Percentiles rank a stretch among this genome's conserved stretches.
Conservation (phyloP, 768 basidiomycete species). For the Collybiopsis luxurians region DNA sequence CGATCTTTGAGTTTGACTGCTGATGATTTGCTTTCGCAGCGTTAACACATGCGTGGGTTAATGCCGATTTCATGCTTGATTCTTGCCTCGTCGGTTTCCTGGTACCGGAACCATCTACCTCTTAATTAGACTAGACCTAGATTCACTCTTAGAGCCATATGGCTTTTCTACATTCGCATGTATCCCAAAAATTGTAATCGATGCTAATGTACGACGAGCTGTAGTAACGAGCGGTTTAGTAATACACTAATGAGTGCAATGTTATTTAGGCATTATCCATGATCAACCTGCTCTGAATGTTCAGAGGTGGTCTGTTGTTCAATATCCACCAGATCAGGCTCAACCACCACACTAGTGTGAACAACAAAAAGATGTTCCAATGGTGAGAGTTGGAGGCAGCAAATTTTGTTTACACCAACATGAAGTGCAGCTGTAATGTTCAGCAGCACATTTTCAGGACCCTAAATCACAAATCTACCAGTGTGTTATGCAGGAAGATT, state of each 20-base stretch:
- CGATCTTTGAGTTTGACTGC: background rate
- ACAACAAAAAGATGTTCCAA: constrained; percentile 10
- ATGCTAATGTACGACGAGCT: no score
- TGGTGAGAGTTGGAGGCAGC: constrained; percentile 47
- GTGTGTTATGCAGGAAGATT: background rate
- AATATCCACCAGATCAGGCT: no score
- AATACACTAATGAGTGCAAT: no score
- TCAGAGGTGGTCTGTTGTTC: no score
- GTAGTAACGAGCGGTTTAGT: no score
- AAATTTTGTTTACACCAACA: constrained; percentile 45
- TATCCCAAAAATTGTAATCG: no score
- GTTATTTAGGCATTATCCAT: no score
- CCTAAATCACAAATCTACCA: constrained; percentile 17
- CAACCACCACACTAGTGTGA: constrained; percentile 1
- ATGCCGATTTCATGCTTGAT: constrained; percentile 94
- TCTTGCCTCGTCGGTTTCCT: constrained; percentile 90
- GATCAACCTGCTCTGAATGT: no score
- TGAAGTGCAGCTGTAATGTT: constrained; percentile 40
- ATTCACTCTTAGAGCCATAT: no score
- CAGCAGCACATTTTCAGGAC: constrained; percentile 22
- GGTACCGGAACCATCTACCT: constrained; percentile 60
- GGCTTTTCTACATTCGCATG: no score
- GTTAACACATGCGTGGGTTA: constrained; percentile 94
- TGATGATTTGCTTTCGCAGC: constrained; percentile 40
- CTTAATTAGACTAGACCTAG: background rate